Conservation (phyloP, 768 basidiomycete species). For the Brasilioporus rufonigricans region DNA sequence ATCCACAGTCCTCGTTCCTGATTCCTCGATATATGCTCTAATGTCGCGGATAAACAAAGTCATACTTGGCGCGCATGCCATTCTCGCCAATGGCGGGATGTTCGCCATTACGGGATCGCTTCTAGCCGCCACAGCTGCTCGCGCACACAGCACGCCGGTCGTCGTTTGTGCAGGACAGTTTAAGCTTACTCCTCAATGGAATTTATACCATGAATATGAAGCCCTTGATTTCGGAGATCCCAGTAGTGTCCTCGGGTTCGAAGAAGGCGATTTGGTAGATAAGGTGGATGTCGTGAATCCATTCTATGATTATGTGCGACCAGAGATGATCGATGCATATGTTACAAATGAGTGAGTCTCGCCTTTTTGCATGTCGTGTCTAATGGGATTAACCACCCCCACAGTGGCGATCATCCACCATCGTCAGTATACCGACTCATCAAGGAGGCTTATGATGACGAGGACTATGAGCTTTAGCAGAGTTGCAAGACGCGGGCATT, state of each 20-base stretch:
- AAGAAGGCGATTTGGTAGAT: constrained; percentile 76
- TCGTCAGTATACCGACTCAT: constrained; percentile 89
- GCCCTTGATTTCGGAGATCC: constrained; percentile 78
- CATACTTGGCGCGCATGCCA: constrained; percentile 91
- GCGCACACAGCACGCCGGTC: constrained; percentile 86
- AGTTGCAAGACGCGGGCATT: neutral
- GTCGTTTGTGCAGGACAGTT: constrained; percentile 95
- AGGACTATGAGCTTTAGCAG: constrained; percentile 70
- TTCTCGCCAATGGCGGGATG: constrained; percentile 95
- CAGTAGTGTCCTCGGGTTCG: constrained; percentile 65
- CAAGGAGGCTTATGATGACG: constrained; percentile 95
- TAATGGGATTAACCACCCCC: constrained; percentile 6
- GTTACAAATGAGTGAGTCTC: constrained; percentile 92
- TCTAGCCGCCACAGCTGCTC: constrained; percentile 82
- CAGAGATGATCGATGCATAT: constrained; percentile 89
- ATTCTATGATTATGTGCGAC: constrained; percentile 94
- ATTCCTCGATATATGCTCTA: constrained; percentile 92
- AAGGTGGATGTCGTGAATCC: constrained; percentile 93
- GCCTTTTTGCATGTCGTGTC: constrained; percentile 9
- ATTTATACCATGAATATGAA: constrained; percentile 82
- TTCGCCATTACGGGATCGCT: constrained; percentile 86
- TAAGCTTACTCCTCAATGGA: constrained; percentile 92
- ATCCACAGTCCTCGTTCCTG: constrained; percentile 95
- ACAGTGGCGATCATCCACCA: constrained; percentile 93
- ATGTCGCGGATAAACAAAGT: constrained; percentile 98